Percentiles rank a stretch among this genome's conserved stretches.
These are phyloP conservation scores for Prinsepia uniflora DNA, from an alignment of 306 rosid species.

Conservation along the genomic window DNA sequence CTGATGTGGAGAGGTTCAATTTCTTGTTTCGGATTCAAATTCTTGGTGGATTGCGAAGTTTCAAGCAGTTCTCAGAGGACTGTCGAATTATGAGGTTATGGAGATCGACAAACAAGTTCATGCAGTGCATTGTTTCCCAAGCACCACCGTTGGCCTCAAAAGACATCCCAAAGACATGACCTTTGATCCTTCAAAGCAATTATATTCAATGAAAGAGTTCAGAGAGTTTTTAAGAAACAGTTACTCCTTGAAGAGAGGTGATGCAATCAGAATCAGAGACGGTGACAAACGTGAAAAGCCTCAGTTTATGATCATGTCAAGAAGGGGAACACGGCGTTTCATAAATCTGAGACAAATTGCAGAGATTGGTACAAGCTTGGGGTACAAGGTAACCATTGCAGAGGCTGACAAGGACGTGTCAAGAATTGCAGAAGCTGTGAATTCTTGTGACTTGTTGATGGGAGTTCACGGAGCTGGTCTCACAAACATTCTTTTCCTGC, in stretches of 20 bases:
- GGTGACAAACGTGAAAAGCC: slow-evolving; percentile 38
- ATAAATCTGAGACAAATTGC: slow-evolving; percentile 51
- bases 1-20: slow-evolving; percentile 72
- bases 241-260: slow-evolving; percentile 43
- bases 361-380: slow-evolving; percentile 50
- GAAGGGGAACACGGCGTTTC: slow-evolving; percentile 61
- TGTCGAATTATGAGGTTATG: slow-evolving; percentile 55
- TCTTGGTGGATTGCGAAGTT: slow-evolving; percentile 56
- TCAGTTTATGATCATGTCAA: slow-evolving; percentile 56
- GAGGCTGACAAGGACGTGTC: slow-evolving; percentile 50
- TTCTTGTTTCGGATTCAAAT: slow-evolving; percentile 44
- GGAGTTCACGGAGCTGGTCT: slow-evolving; percentile 97
- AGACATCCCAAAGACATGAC: slow-evolving; percentile 50
- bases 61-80: slow-evolving; percentile 36
- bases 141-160: slow-evolving; percentile 58
- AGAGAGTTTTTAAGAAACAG: slow-evolving; percentile 54
- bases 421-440: slow-evolving; percentile 51
- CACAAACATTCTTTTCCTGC: slow-evolving; percentile 79
- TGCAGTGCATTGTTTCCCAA: slow-evolving; percentile 70
- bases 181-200: slow-evolving; percentile 54
- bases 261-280: slow-evolving; percentile 37
- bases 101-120: slow-evolving; percentile 48
- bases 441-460: slow-evolving; percentile 81
- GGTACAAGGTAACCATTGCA: slow-evolving; percentile 43
- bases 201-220: slow-evolving; percentile 64